Percentiles rank a stretch among this genome's conserved stretches.
These are phyloP conservation scores for Auriscalpium vulgare DNA, from an alignment of 768 basidiomycete genomes.

Conservation along the genomic window DNA sequence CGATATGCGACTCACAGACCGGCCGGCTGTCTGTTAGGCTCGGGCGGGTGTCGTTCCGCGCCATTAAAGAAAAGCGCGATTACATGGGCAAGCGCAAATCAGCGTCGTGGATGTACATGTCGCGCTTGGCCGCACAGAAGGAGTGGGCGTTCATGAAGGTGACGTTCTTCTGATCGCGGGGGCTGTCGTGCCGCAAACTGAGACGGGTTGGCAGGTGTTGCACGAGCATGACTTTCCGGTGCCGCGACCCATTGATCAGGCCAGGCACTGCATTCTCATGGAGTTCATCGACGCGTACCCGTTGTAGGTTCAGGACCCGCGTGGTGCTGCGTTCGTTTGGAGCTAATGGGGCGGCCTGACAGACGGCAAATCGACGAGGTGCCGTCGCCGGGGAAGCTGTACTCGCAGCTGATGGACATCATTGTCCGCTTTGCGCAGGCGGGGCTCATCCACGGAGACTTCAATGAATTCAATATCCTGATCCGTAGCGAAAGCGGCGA, in stretches of 20 bases:
- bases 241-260: conserved; percentile 89
- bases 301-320: conserved; percentile 39
- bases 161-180: not conserved
- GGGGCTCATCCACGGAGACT: conserved; percentile 98
- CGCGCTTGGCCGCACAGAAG: conserved; percentile 89
- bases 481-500: conserved; percentile 69
- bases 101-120: conserved; percentile 99
- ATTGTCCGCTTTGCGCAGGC: conserved; percentile 90
- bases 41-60: conserved; percentile 94
- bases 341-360: conserved; percentile 4
- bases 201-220: conserved; percentile 51
- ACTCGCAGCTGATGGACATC: conserved; percentile 88
- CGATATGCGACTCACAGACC: not conserved
- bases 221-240: conserved; percentile 91
- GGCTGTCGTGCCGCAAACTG: not conserved
- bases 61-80: conserved; percentile 94
- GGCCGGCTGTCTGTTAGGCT: conserved; percentile 41
- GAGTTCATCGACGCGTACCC: conserved; percentile 93
- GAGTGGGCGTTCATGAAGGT: conserved; percentile 99
- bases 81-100: conserved; percentile 93
- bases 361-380: conserved; percentile 86
- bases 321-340: not conserved
- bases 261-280: conserved; percentile 93
- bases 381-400: conserved; percentile 81
- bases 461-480: conserved; percentile 98